Evolutionary conservation across 176 grass and related monocot species (phyloP), one percentile per base, ranked within the genome.

Genomic region (Musa itinerans): DNA sequence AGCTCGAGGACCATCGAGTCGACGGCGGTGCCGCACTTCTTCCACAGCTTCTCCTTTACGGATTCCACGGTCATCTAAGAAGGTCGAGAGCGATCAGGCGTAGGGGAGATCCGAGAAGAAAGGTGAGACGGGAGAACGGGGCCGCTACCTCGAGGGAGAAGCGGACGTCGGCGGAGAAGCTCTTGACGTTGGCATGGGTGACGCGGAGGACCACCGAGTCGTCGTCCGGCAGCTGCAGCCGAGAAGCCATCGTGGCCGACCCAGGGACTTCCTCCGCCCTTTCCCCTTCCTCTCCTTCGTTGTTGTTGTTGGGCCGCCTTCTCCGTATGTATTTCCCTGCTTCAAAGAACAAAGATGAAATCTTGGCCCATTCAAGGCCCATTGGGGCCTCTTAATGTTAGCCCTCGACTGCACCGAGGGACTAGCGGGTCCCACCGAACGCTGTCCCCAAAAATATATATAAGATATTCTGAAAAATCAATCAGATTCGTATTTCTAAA

Each of bases 11-110:
- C 80, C 90, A 98, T 98, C 59, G 76, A 89, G 17, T 82, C 78
- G 10, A 90, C 85, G 15, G 86, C 50, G 2, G 90, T 98, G 17
- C 90, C 90, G 22, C 83, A 92, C 74, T 93, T 98, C 82, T 84
- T 88, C 90, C 94, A 98, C 51, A 98, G 77, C 81, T 98, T 98
- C 54, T 93, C 94, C 84, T 93, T 98, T 26, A 91, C 80, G 48
- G 84, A 73, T 80, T 93, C 88, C 9, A 98, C 88, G 27, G 83
- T 85, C 11, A 76, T 89, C 92, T 96, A 77, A 49, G 53, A 43
- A 2, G 2, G 56, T 9, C 63, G 52, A 27, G 15, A 34, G 65
- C 16, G 50, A 20, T 2, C 1, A n/a, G 24, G 27, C 19, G 55
- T 19, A 54, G 23, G 63, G 2, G 65, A 79, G 53, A 54, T 29